Evolutionary conservation across 176 grass and related monocot genomes (phyloP).

Genomic region (Avena insularis): DNA sequence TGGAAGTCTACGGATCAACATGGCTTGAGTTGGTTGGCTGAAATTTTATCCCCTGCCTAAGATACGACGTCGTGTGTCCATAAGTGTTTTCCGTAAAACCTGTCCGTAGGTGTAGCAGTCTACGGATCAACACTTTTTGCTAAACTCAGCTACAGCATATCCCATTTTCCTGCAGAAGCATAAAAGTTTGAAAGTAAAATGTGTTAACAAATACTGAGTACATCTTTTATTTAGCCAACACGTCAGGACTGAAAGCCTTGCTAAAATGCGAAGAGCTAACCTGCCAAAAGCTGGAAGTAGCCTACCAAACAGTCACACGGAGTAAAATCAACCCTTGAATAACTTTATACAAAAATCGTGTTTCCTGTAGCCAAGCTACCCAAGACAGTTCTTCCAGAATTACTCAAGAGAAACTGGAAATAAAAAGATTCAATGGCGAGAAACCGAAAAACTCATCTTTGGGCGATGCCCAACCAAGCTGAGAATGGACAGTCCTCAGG

Average conservation of each 20-base stretch:
- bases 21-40: too few species aligned
- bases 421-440: background rate
- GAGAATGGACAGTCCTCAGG: background rate
- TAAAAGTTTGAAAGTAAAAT: slow-evolving; percentile 82
- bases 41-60: too few species aligned
- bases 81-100: too few species aligned
- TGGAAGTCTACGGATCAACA: too few species aligned
- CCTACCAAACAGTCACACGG: too few species aligned
- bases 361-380: too few species aligned
- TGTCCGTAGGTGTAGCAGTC: too few species aligned
- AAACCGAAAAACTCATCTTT: background rate
- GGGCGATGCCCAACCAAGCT: background rate
- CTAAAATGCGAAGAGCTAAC: too few species aligned
- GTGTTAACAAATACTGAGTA: slow-evolving; percentile 43
- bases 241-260: too few species aligned
- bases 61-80: background rate
- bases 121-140: slow-evolving; percentile 39
- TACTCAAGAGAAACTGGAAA: background rate
- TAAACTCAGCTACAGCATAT: slow-evolving; percentile 53
- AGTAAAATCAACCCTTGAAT: too few species aligned
- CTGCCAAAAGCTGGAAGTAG: too few species aligned
- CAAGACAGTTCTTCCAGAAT: background rate
- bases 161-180: slow-evolving; percentile 61
- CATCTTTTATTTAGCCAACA: too few species aligned
- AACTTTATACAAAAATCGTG: background rate